A percentile compares a stretch with the other conserved stretches of the same genome.
phyloP scores from a whole-genome alignment of 2,329 filamentous ascomycete species.

The Pseudogymnoascus sp. region DNA sequence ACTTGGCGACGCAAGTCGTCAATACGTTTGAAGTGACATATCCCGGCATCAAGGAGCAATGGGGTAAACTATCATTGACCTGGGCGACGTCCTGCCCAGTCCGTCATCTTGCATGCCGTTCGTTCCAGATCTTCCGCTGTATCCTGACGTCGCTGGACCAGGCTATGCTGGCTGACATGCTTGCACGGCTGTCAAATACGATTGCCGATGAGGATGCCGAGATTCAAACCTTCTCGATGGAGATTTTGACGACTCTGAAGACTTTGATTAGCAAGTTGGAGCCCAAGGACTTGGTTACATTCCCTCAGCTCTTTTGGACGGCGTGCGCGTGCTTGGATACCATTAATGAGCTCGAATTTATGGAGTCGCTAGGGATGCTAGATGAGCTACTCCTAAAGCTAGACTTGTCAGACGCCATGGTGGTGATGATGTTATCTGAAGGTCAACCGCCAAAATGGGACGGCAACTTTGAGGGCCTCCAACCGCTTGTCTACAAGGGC shows the following conservation, averaged over 20 bases:
- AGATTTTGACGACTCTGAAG: conserved; percentile 89
- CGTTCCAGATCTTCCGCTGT: conserved; percentile 94
- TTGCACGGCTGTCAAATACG: conserved; percentile 88
- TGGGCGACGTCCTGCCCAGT: conserved; percentile 98
- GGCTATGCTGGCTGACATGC: conserved; percentile 92
- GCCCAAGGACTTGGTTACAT: conserved; percentile 69
- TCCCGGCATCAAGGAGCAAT: conserved; percentile 79
- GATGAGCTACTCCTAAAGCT: conserved; percentile 77
- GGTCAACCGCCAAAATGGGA: conserved; percentile 83
- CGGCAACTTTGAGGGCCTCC: conserved; percentile 75
- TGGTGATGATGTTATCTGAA: conserved; percentile 64
- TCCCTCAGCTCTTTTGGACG: conserved; percentile 96
- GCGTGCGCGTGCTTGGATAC: conserved; percentile 94
- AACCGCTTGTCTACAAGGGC: conserved; percentile 82
- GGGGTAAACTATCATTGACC: conserved; percentile 79
- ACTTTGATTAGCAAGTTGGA: conserved; percentile 82
- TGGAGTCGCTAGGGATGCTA: conserved; percentile 85
- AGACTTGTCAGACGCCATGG: conserved; percentile 61
- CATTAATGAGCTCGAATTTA: conserved; percentile 90
- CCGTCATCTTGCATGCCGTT: conserved; percentile 86
- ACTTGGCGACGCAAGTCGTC: conserved; percentile 72
- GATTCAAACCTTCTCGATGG: conserved; percentile 95
- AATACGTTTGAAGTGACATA: conserved; percentile 78
- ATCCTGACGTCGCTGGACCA: conserved; percentile 86
- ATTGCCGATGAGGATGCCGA: conserved; percentile 91